These are phyloP conservation scores for Podaxis sp. DNA, from an alignment of 768 basidiomycete species.

Conservation along the genomic window DNA sequence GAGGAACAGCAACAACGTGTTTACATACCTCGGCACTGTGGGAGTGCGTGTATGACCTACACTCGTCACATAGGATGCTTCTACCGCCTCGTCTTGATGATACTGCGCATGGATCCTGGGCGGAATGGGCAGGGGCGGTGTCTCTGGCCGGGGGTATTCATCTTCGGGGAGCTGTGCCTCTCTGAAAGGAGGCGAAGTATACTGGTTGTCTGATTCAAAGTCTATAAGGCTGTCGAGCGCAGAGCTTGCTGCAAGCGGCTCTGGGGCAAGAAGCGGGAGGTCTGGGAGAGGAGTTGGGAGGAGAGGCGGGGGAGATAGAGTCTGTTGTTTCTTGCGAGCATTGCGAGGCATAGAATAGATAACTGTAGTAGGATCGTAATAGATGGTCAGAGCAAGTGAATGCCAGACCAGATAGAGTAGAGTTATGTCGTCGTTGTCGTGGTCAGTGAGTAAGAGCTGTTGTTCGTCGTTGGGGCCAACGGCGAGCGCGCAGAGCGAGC, in stretches of 20 bases:
- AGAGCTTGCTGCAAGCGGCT: conserved; percentile 10
- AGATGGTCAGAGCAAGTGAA: conserved; percentile 19
- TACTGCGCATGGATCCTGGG: conserved; percentile 16
- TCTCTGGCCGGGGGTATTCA: conserved; percentile 2
- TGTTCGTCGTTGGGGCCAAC: not conserved
- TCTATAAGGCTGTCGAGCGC: conserved; percentile 21
- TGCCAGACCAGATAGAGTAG: conserved; percentile 17
- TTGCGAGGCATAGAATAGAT: conserved; percentile 16
- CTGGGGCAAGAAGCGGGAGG: not conserved
- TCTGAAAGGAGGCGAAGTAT: conserved; percentile 30
- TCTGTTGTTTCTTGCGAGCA: conserved; percentile 14
- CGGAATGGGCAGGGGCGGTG: conserved; percentile 26
- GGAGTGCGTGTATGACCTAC: conserved; percentile 21
- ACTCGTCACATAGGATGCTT: not conserved
- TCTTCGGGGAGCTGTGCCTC: conserved; percentile 24
- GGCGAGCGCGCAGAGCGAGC: not conserved
- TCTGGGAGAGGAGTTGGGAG: conserved; percentile 31
- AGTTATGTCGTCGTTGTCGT: conserved; percentile 7
- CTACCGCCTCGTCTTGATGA: conserved; percentile 3
- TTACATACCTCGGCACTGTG: conserved; percentile 23
- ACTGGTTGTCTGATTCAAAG: conserved; percentile 17
- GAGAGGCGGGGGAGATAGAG: conserved; percentile 24
- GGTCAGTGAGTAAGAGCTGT: not conserved
- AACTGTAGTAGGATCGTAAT: not conserved
- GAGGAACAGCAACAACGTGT: conserved; percentile 12